These are phyloP conservation scores for Tetrapisispora arboricola DNA, from an alignment of 805 yeast genomes.

Conservation along the genomic window DNA sequence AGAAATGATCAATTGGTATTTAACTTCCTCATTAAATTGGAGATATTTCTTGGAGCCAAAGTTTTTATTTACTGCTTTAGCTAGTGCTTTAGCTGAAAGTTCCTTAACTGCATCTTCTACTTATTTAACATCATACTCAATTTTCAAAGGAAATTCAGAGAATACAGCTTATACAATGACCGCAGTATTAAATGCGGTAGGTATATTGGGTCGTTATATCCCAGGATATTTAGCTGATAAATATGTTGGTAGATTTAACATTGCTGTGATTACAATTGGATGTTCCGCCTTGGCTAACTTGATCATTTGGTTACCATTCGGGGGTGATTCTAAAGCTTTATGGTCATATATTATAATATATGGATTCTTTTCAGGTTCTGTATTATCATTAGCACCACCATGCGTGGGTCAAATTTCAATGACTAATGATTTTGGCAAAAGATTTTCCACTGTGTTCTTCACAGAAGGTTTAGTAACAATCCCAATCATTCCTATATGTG, in stretches of 20 bases:
- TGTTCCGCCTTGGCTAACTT: conserved; percentile 30
- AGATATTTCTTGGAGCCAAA: conserved; percentile 34
- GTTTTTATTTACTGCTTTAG: conserved; percentile 34
- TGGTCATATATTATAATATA: conserved; percentile 40
- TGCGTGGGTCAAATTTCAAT: conserved; percentile 51
- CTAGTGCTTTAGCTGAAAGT: conserved; percentile 38
- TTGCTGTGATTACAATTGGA: conserved; percentile 32
- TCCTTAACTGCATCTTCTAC: conserved; percentile 39
- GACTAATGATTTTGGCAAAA: conserved; percentile 43
- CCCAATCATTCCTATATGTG: conserved; percentile 41
- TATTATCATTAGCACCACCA: conserved; percentile 47
- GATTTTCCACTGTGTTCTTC: conserved; percentile 49
- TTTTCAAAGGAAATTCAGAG: conserved; percentile 37
- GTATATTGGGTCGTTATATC: conserved; percentile 37
- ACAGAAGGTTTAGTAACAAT: conserved; percentile 43
- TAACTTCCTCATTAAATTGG: conserved; percentile 24
- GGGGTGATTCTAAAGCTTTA: conserved; percentile 26
- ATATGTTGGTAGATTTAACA: conserved; percentile 42
- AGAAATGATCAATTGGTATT: conserved; percentile 22
- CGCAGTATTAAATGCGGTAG: conserved; percentile 38
- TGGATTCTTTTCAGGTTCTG: conserved; percentile 49
- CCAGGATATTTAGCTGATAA: conserved; percentile 38
- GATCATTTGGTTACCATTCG: conserved; percentile 37
- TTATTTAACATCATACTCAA: conserved; percentile 43
- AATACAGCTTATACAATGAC: conserved; percentile 37